These are phyloP conservation scores for Graphilbum fragrans DNA, from an alignment of 2,329 filamentous ascomycete species.

Conservation along the genomic window DNA sequence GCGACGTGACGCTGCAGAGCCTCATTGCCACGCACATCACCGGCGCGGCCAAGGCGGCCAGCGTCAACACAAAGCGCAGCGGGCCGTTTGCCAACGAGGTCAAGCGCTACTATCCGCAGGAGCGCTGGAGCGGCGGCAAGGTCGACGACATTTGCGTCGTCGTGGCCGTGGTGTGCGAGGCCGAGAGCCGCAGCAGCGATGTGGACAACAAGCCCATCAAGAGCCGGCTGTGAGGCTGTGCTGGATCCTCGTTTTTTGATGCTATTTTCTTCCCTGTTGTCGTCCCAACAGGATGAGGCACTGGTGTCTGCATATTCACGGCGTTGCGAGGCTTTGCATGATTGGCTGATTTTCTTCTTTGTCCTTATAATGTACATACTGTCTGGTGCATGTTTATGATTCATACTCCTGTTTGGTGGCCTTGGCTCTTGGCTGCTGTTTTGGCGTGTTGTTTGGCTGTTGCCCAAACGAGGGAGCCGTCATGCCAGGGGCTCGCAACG, in stretches of 20 bases:
- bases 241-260: not conserved
- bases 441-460: too few species aligned
- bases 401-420: not conserved
- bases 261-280: not conserved
- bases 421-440: too few species aligned
- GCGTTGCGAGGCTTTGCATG: not conserved
- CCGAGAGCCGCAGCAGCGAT: too few species aligned
- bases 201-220: too few species aligned
- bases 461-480: too few species aligned
- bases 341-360: not conserved
- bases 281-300: too few species aligned
- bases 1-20: slow-evolving; percentile 52
- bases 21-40: slow-evolving; percentile 70
- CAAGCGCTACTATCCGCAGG: slow-evolving; percentile 72
- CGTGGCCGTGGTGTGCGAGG: slow-evolving; percentile 64
- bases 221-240: slow-evolving; percentile 8
- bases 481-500: too few species aligned
- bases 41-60: slow-evolving; percentile 71
- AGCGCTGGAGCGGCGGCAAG: slow-evolving; percentile 85
- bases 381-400: too few species aligned
- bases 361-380: not conserved
- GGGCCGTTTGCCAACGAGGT: slow-evolving; percentile 94
- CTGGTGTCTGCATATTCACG: not conserved
- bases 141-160: slow-evolving; percentile 91
- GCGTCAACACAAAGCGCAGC: slow-evolving; percentile 68